These are phyloP conservation scores for Mikania micrantha DNA, from an alignment of 129 eudicot genomes.

Conservation along the genomic window DNA sequence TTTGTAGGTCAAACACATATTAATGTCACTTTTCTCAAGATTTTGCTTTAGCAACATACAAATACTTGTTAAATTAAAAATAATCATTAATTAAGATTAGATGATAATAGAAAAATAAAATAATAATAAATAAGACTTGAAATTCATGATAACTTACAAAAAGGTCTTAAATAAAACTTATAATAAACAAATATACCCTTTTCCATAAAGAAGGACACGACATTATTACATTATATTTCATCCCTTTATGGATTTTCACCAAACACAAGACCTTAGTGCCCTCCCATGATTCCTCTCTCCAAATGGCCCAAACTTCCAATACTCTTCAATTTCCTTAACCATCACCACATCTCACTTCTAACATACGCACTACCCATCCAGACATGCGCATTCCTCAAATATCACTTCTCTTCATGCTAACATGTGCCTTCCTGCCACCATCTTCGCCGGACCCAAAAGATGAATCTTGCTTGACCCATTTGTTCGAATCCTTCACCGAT, in stretches of 20 bases:
- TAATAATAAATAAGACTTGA: neutral
- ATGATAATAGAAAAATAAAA: neutral
- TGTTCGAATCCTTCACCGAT: conserved; percentile 47
- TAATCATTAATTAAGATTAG: no score
- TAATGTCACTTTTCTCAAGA: neutral
- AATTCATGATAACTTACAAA: neutral
- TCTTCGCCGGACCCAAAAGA: conserved; percentile 57
- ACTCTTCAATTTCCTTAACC: neutral
- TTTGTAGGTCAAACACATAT: neutral
- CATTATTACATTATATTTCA: neutral
- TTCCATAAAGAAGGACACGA: neutral
- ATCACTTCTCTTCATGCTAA: conserved; percentile 13
- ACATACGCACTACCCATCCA: conserved; percentile 8
- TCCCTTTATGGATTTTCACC: conserved; percentile 20
- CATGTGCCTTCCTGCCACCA: conserved; percentile 24
- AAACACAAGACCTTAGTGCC: conserved; percentile 19
- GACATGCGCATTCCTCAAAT: conserved; percentile 7
- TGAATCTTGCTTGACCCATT: conserved; percentile 53
- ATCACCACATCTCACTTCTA: conserved; percentile 8
- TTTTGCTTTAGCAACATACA: neutral
- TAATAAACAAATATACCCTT: neutral
- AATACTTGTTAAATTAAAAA: neutral
- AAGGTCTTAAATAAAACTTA: neutral
- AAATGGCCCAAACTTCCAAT: neutral
- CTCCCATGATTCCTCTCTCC: conserved; percentile 9